phyloP scores from a whole-genome alignment of 441 rosid species.

The Biscutella laevigata region DNA sequence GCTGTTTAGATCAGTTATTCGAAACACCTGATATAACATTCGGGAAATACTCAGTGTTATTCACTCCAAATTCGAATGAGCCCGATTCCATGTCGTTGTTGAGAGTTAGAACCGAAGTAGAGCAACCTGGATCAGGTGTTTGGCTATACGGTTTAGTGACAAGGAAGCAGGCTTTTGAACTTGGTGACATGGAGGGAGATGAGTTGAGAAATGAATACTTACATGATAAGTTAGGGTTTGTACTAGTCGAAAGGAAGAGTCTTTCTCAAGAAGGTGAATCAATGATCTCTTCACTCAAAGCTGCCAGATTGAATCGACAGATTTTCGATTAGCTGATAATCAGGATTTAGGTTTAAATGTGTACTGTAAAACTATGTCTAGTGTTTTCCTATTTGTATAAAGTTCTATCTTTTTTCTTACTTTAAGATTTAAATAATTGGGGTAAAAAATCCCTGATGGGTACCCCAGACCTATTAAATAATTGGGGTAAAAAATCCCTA shows the following conservation, averaged over 20 bases:
- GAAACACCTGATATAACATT: slow-evolving; percentile 43
- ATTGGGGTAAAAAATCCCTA: too few species aligned
- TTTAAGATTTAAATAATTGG: too few species aligned
- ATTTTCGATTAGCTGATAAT: slow-evolving; percentile 9
- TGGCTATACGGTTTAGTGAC: slow-evolving; percentile 47
- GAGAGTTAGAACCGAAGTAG: slow-evolving; percentile 33
- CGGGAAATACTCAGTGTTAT: slow-evolving; percentile 44
- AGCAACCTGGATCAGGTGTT: slow-evolving; percentile 20
- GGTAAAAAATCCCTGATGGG: too few species aligned
- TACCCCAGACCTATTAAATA: too few species aligned
- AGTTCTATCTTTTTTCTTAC: too few species aligned
- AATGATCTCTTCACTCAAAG: slow-evolving; percentile 40
- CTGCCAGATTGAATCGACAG: slow-evolving; percentile 30
- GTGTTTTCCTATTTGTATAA: not conserved
- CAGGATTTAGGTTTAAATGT: not conserved
- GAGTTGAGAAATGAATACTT: slow-evolving; percentile 36
- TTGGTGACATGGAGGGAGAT: slow-evolving; percentile 43
- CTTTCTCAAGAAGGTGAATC: slow-evolving; percentile 39
- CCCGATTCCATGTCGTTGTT: slow-evolving; percentile 39
- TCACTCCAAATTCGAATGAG: slow-evolving; percentile 42
- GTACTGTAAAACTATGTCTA: not conserved
- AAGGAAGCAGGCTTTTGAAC: slow-evolving; percentile 44
- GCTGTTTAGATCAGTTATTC: slow-evolving; percentile 31
- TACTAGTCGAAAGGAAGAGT: slow-evolving; percentile 41
- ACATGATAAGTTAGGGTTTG: slow-evolving; percentile 28